These are phyloP conservation scores for Clausena lansium DNA, from an alignment of 345 rosid genomes.

Conservation along the genomic window DNA sequence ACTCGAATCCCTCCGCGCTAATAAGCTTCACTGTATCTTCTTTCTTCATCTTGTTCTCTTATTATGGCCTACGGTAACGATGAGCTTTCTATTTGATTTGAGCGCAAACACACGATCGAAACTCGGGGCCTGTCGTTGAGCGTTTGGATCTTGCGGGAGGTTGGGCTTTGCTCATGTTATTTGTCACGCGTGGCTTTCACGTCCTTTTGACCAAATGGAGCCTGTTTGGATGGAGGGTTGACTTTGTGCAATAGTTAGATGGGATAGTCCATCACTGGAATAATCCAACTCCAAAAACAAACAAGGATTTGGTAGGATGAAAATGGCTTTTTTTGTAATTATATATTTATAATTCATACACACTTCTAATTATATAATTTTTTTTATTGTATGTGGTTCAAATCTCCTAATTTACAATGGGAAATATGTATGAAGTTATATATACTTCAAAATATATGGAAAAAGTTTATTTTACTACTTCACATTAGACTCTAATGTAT, in stretches of 20 bases:
- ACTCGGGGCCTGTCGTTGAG: neutral
- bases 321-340: neutral
- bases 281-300: neutral
- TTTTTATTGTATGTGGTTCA: no score
- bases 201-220: no score
- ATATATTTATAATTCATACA: no score
- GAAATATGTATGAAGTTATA: no score
- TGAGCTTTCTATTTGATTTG: neutral
- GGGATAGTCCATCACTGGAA: neutral
- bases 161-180: neutral
- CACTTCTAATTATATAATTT: no score
- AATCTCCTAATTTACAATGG: no score
- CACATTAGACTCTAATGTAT: no score
- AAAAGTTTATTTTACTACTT: no score
- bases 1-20: conserved; percentile 48
- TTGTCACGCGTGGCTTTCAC: neutral
- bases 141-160: neutral
- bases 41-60: conserved; percentile 26
- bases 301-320: neutral
- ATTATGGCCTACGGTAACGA: neutral
- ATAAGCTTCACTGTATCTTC: conserved; percentile 41
- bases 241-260: neutral
- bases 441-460: no score
- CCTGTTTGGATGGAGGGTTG: neutral
- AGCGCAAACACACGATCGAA: neutral